Evolutionary conservation across 306 rosid species (phyloP).

Genomic region (Pterocarpus macrocarpus): DNA sequence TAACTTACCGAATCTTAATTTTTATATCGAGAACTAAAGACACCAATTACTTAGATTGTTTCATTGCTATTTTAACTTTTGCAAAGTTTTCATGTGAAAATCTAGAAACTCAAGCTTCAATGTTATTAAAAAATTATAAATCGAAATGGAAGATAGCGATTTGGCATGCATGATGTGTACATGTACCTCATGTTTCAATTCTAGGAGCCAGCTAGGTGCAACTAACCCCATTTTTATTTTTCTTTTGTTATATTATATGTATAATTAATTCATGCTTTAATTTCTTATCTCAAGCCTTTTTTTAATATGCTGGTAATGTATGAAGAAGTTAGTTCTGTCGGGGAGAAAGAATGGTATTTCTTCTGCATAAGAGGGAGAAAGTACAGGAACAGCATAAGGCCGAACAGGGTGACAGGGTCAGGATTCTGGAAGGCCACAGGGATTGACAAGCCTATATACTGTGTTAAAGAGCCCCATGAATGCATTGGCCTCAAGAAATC

Average conservation of each 20-base stretch:
- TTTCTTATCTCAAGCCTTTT: slow-evolving; percentile 4
- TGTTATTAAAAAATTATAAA: too few relatives aligned
- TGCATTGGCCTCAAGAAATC: slow-evolving; percentile 94
- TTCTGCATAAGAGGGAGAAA: slow-evolving; percentile 90
- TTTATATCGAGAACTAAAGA: not conserved
- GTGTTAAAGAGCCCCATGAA: slow-evolving; percentile 43
- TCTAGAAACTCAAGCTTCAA: slow-evolving; percentile 8
- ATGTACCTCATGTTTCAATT: not conserved
- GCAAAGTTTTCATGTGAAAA: not conserved
- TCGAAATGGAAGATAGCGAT: not conserved
- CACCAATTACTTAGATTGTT: slow-evolving; percentile 6
- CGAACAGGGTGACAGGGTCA: slow-evolving; percentile 78
- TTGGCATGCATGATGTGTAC: not conserved
- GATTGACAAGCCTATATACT: slow-evolving; percentile 72
- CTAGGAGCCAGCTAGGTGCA: not conserved
- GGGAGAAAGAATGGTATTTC: slow-evolving; percentile 75
- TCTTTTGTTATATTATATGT: not conserved
- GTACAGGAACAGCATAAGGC: slow-evolving; percentile 83
- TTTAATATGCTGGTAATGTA: not conserved
- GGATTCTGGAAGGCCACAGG: slow-evolving; percentile 96
- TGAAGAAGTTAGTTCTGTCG: slow-evolving; percentile 58
- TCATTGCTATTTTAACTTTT: not conserved
- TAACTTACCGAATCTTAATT: not conserved
- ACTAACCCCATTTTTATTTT: not conserved
- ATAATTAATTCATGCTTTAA: not conserved